phyloP scores from a whole-genome alignment of 768 basidiomycete genomes.

The Lactarius psammicola region DNA sequence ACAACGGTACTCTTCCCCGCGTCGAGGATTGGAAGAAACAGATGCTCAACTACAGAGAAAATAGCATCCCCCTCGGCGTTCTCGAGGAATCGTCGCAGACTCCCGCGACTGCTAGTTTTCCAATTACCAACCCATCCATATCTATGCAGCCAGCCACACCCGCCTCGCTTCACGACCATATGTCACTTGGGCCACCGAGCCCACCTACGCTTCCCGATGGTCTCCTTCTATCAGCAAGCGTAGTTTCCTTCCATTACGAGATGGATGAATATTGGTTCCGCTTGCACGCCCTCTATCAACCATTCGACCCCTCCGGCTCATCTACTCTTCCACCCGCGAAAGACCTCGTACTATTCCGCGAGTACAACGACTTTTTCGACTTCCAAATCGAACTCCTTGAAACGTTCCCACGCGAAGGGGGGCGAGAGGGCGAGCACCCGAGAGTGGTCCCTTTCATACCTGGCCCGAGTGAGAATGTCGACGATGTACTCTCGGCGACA shows the following conservation, averaged over 20 bases:
- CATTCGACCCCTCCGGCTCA: conserved; percentile 63
- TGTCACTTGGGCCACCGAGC: conserved; percentile 39
- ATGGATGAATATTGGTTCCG: conserved; percentile 98
- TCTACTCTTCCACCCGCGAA: conserved; percentile 60
- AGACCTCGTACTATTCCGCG: conserved; percentile 85
- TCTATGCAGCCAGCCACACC: conserved; percentile 29
- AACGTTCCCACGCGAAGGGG: conserved; percentile 88
- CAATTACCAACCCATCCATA: conserved; percentile 21
- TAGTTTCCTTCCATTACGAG: conserved; percentile 97
- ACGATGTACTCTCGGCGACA: conserved; percentile 77
- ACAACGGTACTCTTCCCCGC: conserved; percentile 85
- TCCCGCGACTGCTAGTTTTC: conserved; percentile 29
- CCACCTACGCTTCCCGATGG: conserved; percentile 70
- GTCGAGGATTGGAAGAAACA: conserved; percentile 99
- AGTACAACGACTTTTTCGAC: conserved; percentile 98
- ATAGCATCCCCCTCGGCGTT: conserved; percentile 92
- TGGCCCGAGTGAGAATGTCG: conserved; percentile 82
- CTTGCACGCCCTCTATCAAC: conserved; percentile 84
- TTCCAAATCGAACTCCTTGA: conserved; percentile 91
- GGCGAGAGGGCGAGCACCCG: conserved; percentile 59
- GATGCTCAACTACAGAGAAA: conserved; percentile 93
- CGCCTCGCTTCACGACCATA: conserved; percentile 29
- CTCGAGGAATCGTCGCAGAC: conserved; percentile 60
- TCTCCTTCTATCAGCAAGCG: conserved; percentile 79
- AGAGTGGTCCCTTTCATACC: conserved; percentile 97